Conservation (phyloP, 2,329 filamentous ascomycete genomes). For the Paraphoma chrysanthemicola region DNA sequence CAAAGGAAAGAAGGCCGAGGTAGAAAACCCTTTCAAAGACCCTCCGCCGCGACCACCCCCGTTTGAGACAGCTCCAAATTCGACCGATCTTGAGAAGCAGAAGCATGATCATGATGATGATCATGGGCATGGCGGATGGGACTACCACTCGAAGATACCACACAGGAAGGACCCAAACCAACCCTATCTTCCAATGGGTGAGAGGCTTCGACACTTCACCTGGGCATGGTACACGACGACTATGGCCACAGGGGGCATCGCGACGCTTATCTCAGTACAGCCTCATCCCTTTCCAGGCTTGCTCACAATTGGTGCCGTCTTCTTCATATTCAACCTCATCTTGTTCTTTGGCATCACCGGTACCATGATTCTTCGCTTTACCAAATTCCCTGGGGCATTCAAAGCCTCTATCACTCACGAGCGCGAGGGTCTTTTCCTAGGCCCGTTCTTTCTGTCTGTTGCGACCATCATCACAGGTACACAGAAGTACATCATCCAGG, state of each 20-base stretch:
- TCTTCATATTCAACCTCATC: constrained; percentile 60
- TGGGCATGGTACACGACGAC: constrained; percentile 58
- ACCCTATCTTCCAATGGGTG: constrained; percentile 34
- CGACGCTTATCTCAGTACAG: constrained; percentile 52
- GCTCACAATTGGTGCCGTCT: constrained; percentile 57
- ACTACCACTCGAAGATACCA: constrained; percentile 33
- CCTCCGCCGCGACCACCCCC: constrained; percentile 18
- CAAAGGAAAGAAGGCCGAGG: constrained; percentile 27
- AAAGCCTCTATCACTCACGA: constrained; percentile 57
- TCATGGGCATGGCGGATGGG: constrained; percentile 24
- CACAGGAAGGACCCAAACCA: constrained; percentile 44
- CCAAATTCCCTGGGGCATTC: constrained; percentile 53
- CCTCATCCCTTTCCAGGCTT: constrained; percentile 58
- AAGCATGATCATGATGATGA: constrained; percentile 24
- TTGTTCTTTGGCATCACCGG: constrained; percentile 49
- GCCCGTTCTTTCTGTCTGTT: constrained; percentile 51
- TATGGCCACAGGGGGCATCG: constrained; percentile 57
- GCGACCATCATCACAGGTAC: constrained; percentile 53
- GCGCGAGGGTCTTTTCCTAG: constrained; percentile 59
- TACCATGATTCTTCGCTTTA: constrained; percentile 53
- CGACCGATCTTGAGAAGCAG: constrained; percentile 40
- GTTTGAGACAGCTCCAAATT: constrained; percentile 21
- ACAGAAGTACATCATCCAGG: constrained; percentile 45
- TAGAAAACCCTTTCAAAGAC: constrained; percentile 27
- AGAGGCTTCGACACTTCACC: constrained; percentile 51